Evolutionary conservation across 768 basidiomycete species (phyloP), one percentile per base, ranked within the genome.

Genomic region (Naganishia vishniacii): DNA sequence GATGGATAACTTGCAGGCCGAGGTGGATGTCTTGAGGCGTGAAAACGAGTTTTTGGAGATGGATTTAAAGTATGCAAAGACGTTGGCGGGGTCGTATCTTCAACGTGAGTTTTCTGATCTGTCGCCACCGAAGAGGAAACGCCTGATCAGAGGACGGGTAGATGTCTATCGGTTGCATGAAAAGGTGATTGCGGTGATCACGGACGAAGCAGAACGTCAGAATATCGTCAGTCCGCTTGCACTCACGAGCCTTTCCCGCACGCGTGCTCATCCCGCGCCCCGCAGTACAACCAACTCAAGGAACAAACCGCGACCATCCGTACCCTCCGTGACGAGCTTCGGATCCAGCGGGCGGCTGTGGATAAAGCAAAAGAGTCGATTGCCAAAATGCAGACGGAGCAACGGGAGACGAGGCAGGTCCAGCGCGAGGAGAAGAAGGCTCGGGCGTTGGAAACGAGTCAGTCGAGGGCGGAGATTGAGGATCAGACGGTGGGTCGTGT

Each of bases 251-350:
- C 3, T 28, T 37, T 60, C 59, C 26, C 9, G 2, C 6, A 3
- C 4, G 23, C 26, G 8, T 42, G 4, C 26, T 16, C 42, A 12
- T 4, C 4, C n/a, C 18, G 2, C 11, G n/a, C 29, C 1, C 28
- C 26, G 37, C 41, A 63, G 62, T 63, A 53, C 41, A 63, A 63
- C 26, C 62, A 56, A 41, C 48, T 63, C 40, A 63, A 63, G 37
- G 62, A 63, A 42, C 62, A 63, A 29, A 56, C 44, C 37, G 40
- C 48, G 25, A 63, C 40, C 18, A 56, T 63, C 9, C 62, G 51
- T 5, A 53, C 7, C 18, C 41, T 44, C 40, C 48, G 34, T n/a
- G 62, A 63, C 29, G 48, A 63, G 23, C 41, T 63, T 7, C 62
- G 48, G 11, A 51, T 40, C 3, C 62, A 51, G 16, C 48, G 51